Base-by-base conservation (phyloP, 129 eudicot species). In the Lonicera japonica region DNA sequence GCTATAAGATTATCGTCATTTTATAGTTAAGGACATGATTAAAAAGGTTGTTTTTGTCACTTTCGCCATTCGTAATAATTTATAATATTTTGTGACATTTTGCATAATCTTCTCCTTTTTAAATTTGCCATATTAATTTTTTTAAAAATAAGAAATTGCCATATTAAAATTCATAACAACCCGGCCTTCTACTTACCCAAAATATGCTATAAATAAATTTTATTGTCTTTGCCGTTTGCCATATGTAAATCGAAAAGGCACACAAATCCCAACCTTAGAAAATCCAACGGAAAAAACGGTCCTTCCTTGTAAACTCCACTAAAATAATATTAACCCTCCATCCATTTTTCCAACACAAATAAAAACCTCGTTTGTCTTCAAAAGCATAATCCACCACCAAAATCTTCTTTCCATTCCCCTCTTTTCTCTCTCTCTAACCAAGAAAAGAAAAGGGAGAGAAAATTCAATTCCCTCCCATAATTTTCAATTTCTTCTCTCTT, bases 201-300 rank as follows among this genome's bases (percentile, higher is more conserved):
- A 29, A 29, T 29, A 29, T 6, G 6, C 36, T 6, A 29, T 29
- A 29, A 29, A 29, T 29, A 29, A 29, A 29, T 29, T 29, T 2
- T 1, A 6, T 1, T 29, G 36, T 29, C 36, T 1, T 29, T 4
- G 16, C 16, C 50, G 8, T 43, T 4, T 43, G 50, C 62, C 45
- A 57, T 29, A 29, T 6, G 6, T 41, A n/a, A n/a, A n/a, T n/a
- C n/a, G n/a, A n/a, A n/a, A n/a, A n/a, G n/a, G 25, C 34, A 64
- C 43, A 55, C 50, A 65, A 14, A 65, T 69, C 22, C 21, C 25
- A 58, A 60, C 58, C 78, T 40, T 54, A 41, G 41, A 74, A 53
- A 66, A 25, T 39, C 36, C 43, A 60, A 61, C 79, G 63, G 25
- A 67, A 67, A 73, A 60, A 60, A 11, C 73, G 73, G 73, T 60